These are phyloP conservation scores for Rhododendron molle DNA, from an alignment of 148 eudicot genomes.

Conservation along the genomic window DNA sequence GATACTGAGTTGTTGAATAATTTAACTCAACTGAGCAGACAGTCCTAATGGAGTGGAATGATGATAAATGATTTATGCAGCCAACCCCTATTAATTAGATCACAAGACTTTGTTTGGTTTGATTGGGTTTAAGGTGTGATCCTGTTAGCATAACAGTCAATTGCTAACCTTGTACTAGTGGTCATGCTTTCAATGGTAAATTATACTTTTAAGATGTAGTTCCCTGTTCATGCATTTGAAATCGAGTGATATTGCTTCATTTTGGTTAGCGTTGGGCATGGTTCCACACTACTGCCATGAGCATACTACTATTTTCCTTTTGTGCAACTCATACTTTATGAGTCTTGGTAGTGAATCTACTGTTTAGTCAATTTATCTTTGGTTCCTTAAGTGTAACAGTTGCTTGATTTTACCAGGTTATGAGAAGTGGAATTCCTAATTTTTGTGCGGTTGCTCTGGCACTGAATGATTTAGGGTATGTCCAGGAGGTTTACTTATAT, in stretches of 20 bases:
- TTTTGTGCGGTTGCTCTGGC: slow-evolving; percentile 99
- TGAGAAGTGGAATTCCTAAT: slow-evolving; percentile 91
- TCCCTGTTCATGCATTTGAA: background rate
- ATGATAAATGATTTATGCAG: background rate
- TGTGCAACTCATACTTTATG: background rate
- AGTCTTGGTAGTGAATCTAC: background rate
- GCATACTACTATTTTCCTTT: background rate
- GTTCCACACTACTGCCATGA: background rate
- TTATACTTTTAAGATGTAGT: too few species aligned
- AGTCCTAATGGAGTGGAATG: background rate
- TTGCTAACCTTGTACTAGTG: background rate
- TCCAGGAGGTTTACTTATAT: background rate
- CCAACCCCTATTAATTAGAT: background rate
- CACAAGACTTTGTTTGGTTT: background rate
- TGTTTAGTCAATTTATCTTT: background rate
- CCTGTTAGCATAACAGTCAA: background rate
- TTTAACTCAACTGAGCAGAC: background rate
- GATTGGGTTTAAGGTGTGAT: background rate
- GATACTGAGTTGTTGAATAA: background rate
- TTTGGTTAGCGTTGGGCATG: background rate
- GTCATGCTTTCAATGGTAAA: background rate
- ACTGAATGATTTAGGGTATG: slow-evolving; percentile 90
- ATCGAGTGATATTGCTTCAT: background rate
- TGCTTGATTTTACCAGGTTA: slow-evolving; percentile 47
- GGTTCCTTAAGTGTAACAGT: background rate